Conservation (phyloP, 192 early-diverging fungal genomes). For the Podila minutissima region DNA sequence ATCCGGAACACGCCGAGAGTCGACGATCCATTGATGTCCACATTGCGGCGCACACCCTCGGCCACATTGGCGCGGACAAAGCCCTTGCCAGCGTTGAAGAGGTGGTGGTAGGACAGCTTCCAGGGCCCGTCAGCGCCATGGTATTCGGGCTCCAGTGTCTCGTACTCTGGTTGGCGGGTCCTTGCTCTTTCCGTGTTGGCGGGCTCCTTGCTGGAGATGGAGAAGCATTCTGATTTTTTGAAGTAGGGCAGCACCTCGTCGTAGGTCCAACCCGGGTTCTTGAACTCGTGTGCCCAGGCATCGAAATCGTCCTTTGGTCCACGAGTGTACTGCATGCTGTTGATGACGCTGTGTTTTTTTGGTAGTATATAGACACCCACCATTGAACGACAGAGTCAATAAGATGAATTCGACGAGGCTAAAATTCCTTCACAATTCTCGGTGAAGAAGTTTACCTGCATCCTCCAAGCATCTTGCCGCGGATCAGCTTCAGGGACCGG, state of each 20-base stretch:
- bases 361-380: no score
- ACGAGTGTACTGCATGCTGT: conserved; percentile 19
- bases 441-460: conserved; percentile 10
- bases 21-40: conserved; percentile 10
- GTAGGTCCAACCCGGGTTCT: conserved; percentile 43
- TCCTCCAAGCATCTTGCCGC: conserved; percentile 18
- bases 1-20: conserved; percentile 11
- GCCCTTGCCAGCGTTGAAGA: conserved; percentile 1
- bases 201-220: not conserved
- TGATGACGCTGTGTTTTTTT: conserved; percentile 5
- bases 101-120: conserved; percentile 12
- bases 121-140: conserved; percentile 35
- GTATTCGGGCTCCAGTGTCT: conserved; percentile 12
- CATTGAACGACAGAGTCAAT: no score
- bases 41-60: not conserved
- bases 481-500: conserved; percentile 7
- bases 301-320: conserved; percentile 13
- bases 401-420: not conserved
- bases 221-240: conserved; percentile 18
- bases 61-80: conserved; percentile 17
- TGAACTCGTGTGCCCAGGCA: conserved; percentile 9
- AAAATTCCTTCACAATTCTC: no score
- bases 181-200: not conserved
- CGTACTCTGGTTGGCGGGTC: conserved; percentile 9
- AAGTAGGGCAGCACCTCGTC: conserved; percentile 26